Percentiles rank a stretch among this genome's conserved stretches.
These are phyloP conservation scores for Cytospora piceicola DNA, from an alignment of 2,329 filamentous ascomycete genomes.

Conservation along the genomic window DNA sequence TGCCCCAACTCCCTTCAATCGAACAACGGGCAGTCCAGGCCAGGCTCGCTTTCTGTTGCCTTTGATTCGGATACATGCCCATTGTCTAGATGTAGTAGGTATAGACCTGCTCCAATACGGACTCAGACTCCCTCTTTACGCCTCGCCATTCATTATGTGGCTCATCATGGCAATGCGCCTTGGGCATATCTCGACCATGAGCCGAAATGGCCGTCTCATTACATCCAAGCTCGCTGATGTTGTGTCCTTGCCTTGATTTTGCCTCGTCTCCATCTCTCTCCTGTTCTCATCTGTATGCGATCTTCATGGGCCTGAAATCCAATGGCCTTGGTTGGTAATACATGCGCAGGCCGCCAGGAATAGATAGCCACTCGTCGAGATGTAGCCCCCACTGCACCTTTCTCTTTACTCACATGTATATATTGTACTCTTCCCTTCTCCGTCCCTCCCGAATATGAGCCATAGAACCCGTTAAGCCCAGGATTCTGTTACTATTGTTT, in stretches of 20 bases:
- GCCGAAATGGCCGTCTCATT: neutral
- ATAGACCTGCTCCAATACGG: constrained; percentile 12
- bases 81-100: neutral
- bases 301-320: neutral
- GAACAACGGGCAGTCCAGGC: constrained; percentile 8
- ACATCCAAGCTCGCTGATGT: neutral
- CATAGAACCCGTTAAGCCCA: neutral
- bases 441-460: neutral
- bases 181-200: constrained; percentile 7
- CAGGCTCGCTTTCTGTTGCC: neutral
- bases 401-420: constrained; percentile 12
- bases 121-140: neutral
- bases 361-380: neutral
- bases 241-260: neutral
- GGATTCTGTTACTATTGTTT: neutral
- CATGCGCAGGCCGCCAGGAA: constrained; percentile 1
- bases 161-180: constrained; percentile 17
- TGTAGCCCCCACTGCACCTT: constrained; percentile 20
- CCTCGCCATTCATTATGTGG: constrained; percentile 19
- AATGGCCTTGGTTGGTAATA: neutral
- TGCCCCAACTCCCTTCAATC: constrained; percentile 12
- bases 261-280: neutral
- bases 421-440: constrained; percentile 11
- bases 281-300: neutral
- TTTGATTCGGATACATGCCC: neutral